Evolutionary conservation across 805 yeast genomes (phyloP).

Genomic region (Ascoidea rubescens): DNA sequence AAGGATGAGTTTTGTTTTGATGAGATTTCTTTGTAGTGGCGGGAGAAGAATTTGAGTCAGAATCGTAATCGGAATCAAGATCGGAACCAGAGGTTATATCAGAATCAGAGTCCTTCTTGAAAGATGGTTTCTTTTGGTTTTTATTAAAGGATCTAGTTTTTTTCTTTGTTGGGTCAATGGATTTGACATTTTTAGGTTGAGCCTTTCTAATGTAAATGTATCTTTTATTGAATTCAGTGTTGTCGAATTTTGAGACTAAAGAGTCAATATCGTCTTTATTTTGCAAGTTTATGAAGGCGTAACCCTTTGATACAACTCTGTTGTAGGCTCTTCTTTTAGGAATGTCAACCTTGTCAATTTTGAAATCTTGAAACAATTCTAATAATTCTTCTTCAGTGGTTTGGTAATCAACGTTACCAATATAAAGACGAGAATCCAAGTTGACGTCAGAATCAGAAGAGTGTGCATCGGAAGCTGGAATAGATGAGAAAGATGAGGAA

Average conservation of each 20-base stretch:
- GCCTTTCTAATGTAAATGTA: slow-evolving; percentile 39
- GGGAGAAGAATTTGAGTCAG: slow-evolving; percentile 7
- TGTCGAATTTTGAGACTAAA: slow-evolving; percentile 28
- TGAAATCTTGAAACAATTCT: slow-evolving; percentile 33
- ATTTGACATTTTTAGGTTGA: slow-evolving; percentile 19
- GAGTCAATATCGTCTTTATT: slow-evolving; percentile 26
- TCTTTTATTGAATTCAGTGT: slow-evolving; percentile 30
- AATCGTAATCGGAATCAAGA: background rate
- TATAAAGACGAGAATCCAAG: slow-evolving; percentile 36
- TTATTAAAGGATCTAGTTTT: slow-evolving; percentile 8
- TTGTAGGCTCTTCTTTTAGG: slow-evolving; percentile 30
- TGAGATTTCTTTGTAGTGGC: slow-evolving; percentile 2
- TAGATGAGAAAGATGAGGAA: background rate
- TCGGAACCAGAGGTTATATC: slow-evolving; percentile 1
- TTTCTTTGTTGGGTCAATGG: slow-evolving; percentile 10
- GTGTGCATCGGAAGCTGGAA: background rate
- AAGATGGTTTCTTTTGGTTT: background rate
- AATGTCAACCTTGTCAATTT: slow-evolving; percentile 33
- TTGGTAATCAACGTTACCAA: slow-evolving; percentile 53
- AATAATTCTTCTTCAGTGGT: slow-evolving; percentile 41
- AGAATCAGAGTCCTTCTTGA: slow-evolving; percentile 6
- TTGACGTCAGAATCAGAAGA: slow-evolving; percentile 1
- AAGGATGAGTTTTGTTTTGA: slow-evolving; percentile 4
- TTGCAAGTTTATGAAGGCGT: slow-evolving; percentile 43
- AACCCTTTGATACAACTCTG: slow-evolving; percentile 34